phyloP scores from a whole-genome alignment of 2,329 filamentous ascomycete genomes.

The Penicillium sp. region DNA sequence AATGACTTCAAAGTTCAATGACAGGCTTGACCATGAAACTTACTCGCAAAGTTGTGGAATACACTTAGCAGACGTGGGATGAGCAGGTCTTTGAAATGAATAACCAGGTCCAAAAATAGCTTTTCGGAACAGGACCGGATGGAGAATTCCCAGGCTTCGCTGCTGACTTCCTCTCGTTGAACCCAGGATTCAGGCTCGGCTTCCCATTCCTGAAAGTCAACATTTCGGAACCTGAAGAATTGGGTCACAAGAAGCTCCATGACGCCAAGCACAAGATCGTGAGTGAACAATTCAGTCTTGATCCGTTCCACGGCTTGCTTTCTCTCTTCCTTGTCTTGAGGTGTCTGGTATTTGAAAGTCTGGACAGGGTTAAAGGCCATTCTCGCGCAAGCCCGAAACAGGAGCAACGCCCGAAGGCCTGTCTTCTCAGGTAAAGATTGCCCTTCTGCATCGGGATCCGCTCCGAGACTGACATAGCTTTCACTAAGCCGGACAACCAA shows the following conservation, averaged over 20 bases:
- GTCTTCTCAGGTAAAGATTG: constrained; percentile 70
- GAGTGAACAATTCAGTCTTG: constrained; percentile 70
- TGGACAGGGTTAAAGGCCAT: constrained; percentile 79
- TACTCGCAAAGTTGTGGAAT: constrained; percentile 73
- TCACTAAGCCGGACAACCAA: constrained; percentile 75
- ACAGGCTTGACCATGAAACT: constrained; percentile 28
- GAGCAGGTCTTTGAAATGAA: constrained; percentile 80
- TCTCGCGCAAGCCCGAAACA: constrained; percentile 77
- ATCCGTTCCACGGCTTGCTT: constrained; percentile 66
- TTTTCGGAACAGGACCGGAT: constrained; percentile 91
- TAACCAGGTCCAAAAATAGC: constrained; percentile 85
- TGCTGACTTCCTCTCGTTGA: constrained; percentile 77
- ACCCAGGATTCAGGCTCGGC: constrained; percentile 97
- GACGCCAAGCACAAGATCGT: constrained; percentile 74
- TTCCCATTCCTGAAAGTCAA: constrained; percentile 88
- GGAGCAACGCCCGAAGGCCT: constrained; percentile 75
- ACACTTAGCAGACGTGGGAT: constrained; percentile 76
- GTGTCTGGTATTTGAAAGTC: constrained; percentile 78
- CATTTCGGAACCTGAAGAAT: constrained; percentile 81
- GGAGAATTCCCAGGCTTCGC: constrained; percentile 87
- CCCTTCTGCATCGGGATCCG: constrained; percentile 49
- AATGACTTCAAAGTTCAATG: neutral
- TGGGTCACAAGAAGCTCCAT: constrained; percentile 81
- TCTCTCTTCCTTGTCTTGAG: constrained; percentile 73
- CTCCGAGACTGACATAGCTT: constrained; percentile 51